Base-by-base conservation (phyloP, 768 basidiomycete species). In the Tephrocybe rancida region DNA sequence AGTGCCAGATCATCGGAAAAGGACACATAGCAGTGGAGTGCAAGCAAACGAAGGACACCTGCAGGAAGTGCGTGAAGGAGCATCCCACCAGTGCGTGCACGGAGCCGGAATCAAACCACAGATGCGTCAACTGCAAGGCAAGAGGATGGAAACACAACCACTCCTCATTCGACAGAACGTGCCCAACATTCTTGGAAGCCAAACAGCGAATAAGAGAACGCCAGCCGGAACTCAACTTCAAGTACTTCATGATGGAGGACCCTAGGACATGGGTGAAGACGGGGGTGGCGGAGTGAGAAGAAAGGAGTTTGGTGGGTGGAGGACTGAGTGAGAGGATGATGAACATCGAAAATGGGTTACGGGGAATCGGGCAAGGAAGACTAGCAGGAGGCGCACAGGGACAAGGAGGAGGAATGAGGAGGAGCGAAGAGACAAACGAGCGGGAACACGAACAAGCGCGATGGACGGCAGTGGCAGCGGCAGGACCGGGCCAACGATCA, bases 91-190 rank as follows among this genome's bases (percentile, higher is more conserved):
- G 22, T 5, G 38, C 50, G 13, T 63, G 70, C 58, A 43, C 32
- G 6, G 26, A 49, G 16, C 37, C 39, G 1, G 30, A n/a, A 18
- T 57, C 57, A 11, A 49, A 34, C 13, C 29, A 37, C 0, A 48
- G 26, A 2, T 72, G 67, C 45, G 45, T 52, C 0, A 68, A 67
- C 46, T 71, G 70, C 59, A 48, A 44, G 4, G 16, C 19, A 22
- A 19, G 29, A 3, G 68, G 66, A 1, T 21, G 6, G 3, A 5
- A 41, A 13, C 27, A 51, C 10, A 30, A 51, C 30, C 68, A 72
- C 48, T 60, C 64, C 0, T 53, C 67, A 0, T 65, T 63, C 29
- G 62, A 64, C 25, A 21, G 64, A 1, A 8, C 6, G 0, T 70
- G 69, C 48, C 67, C 68, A 0, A 19, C 53, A 0, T 69, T 67